phyloP scores from a whole-genome alignment of 192 early-diverging fungal species.

The Linnemannia zychae region DNA sequence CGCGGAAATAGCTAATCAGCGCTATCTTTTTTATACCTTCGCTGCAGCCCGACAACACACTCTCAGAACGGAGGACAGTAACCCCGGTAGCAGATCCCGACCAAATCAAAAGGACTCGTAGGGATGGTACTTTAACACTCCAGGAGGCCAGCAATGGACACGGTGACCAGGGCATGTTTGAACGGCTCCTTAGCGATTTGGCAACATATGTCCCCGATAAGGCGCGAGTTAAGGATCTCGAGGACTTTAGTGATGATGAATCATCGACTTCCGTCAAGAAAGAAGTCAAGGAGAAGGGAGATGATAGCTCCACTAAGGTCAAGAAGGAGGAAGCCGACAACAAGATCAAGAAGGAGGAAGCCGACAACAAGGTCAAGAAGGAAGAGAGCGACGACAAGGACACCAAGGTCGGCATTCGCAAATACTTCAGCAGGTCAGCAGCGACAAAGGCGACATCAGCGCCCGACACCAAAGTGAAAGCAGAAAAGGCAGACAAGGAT shows the following conservation, averaged over 20 bases:
- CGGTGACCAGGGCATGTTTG: slow-evolving; percentile 28
- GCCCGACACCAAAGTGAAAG: background rate
- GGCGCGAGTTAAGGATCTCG: slow-evolving; percentile 35
- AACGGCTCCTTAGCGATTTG: slow-evolving; percentile 20
- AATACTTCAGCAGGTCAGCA: slow-evolving; percentile 27
- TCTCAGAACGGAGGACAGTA: background rate
- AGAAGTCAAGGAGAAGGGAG: background rate
- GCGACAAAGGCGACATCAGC: background rate
- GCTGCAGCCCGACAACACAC: background rate
- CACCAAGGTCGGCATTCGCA: slow-evolving; percentile 28
- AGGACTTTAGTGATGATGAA: slow-evolving; percentile 27
- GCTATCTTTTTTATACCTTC: background rate
- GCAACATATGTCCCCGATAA: slow-evolving; percentile 53
- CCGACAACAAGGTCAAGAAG: slow-evolving; percentile 27
- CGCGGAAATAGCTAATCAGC: background rate
- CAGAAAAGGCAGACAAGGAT: slow-evolving; percentile 8
- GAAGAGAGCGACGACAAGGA: slow-evolving; percentile 22
- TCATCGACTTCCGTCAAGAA: background rate
- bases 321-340: slow-evolving; percentile 2
- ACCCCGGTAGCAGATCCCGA: background rate
- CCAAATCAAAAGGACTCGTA: slow-evolving; percentile 7
- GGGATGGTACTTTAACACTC: slow-evolving; percentile 29
- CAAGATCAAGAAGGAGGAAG: slow-evolving; percentile 22
- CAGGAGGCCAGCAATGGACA: slow-evolving; percentile 34
- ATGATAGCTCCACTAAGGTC: too few relatives aligned